phyloP scores from a whole-genome alignment of 495 filamentous ascomycete species.

The Xylaria palmicola region DNA sequence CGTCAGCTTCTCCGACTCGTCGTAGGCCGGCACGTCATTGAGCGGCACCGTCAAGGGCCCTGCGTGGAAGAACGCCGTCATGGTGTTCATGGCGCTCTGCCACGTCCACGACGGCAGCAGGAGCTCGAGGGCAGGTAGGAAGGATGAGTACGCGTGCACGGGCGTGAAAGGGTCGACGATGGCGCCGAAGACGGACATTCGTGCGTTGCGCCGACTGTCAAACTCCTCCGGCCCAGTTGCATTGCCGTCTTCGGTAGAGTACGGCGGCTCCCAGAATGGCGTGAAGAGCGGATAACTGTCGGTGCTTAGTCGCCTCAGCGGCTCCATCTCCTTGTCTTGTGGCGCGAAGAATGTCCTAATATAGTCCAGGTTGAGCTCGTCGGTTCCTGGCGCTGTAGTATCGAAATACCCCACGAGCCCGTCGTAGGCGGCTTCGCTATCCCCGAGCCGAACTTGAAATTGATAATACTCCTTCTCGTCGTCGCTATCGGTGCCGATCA shows the following conservation, averaged over 20 bases:
- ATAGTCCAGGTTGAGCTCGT: slow-evolving; percentile 28
- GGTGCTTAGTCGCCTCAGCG: slow-evolving; percentile 10
- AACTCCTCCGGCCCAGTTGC: neutral
- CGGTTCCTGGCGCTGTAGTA: neutral
- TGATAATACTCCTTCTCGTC: slow-evolving; percentile 21
- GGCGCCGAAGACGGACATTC: slow-evolving; percentile 28
- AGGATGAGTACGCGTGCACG: slow-evolving; percentile 37
- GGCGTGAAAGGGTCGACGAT: slow-evolving; percentile 49
- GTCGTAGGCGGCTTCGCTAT: slow-evolving; percentile 36
- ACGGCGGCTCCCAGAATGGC: slow-evolving; percentile 24
- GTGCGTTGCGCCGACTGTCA: slow-evolving; percentile 14
- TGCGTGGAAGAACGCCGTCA: slow-evolving; percentile 48
- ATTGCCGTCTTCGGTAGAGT: neutral
- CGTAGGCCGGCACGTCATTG: slow-evolving; percentile 27
- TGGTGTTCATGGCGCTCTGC: slow-evolving; percentile 39
- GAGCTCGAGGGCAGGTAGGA: slow-evolving; percentile 39
- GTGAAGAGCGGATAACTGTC: slow-evolving; percentile 25
- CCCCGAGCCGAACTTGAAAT: slow-evolving; percentile 46
- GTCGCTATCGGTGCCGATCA: neutral
- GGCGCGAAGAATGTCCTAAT: slow-evolving; percentile 35
- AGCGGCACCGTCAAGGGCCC: slow-evolving; percentile 40
- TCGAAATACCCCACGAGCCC: slow-evolving; percentile 48
- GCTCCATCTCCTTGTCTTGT: slow-evolving; percentile 1
- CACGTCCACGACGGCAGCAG: slow-evolving; percentile 44
- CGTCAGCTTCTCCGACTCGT: slow-evolving; percentile 15